phyloP scores from a whole-genome alignment of 1,139 yeast species.

The Pneumocystis wakefieldiae region DNA sequence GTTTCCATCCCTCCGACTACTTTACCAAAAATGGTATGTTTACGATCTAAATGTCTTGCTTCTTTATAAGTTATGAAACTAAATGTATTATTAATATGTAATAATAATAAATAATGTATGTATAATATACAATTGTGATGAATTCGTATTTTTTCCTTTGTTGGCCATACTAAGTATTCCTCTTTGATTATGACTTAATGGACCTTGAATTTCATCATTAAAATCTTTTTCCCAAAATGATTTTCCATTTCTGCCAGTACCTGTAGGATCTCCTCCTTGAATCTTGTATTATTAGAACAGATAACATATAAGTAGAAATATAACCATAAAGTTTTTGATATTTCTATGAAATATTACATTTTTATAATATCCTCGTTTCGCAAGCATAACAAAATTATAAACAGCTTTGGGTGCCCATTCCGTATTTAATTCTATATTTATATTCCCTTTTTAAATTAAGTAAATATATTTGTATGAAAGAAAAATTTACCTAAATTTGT shows the following conservation, averaged over 20 bases:
- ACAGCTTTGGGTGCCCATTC: slow-evolving; percentile 31
- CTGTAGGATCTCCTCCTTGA: slow-evolving; percentile 40
- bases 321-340: slow-evolving; percentile 32
- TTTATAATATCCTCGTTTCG: slow-evolving; percentile 28
- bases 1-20: slow-evolving; percentile 66
- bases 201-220: slow-evolving; percentile 44
- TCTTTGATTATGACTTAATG: slow-evolving; percentile 59
- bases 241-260: slow-evolving; percentile 34
- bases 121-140: slow-evolving; percentile 45
- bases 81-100: background rate
- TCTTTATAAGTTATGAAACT: slow-evolving; percentile 54
- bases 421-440: slow-evolving; percentile 26
- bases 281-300: slow-evolving; percentile 15
- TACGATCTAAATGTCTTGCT: slow-evolving; percentile 57
- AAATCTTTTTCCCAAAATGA: slow-evolving; percentile 26
- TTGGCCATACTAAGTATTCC: slow-evolving; percentile 79
- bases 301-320: background rate
- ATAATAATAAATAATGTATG: background rate
- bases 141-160: slow-evolving; percentile 44
- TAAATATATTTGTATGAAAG: background rate
- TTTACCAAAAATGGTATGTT: slow-evolving; percentile 64
- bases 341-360: slow-evolving; percentile 34
- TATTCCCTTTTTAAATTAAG: slow-evolving; percentile 4
- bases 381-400: slow-evolving; percentile 31
- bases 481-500: slow-evolving; percentile 20